phyloP scores from a whole-genome alignment of 768 basidiomycete species.

The Tricholoma furcatifolium region DNA sequence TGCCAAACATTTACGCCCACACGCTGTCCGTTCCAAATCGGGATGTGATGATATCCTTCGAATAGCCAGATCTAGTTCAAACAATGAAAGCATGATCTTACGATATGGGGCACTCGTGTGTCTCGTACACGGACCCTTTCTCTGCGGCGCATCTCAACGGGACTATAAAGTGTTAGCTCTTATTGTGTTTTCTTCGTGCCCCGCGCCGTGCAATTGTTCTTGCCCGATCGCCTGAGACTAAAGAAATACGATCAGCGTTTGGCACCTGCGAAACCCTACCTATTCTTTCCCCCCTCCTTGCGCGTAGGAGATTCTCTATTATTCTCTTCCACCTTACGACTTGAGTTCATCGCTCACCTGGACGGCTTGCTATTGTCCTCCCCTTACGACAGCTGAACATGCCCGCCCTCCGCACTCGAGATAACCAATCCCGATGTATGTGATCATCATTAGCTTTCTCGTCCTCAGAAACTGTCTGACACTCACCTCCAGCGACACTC shows the following conservation, averaged over 20 bases:
- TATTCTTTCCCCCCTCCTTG: slow-evolving; percentile 37
- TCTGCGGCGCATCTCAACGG: slow-evolving; percentile 23
- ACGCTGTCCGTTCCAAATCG: slow-evolving; percentile 32
- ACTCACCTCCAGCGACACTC: slow-evolving; percentile 49
- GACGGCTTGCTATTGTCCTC: slow-evolving; percentile 24
- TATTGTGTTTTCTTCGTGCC: slow-evolving; percentile 60
- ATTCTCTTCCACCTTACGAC: slow-evolving; percentile 29
- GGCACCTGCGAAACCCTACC: slow-evolving; percentile 48
- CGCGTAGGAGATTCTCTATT: slow-evolving; percentile 33
- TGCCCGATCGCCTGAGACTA: slow-evolving; percentile 43
- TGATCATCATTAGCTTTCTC: slow-evolving; percentile 12
- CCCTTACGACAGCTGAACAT: slow-evolving; percentile 35
- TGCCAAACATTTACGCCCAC: slow-evolving; percentile 34
- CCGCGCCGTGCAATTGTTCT: slow-evolving; percentile 69
- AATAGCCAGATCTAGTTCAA: slow-evolving; percentile 26
- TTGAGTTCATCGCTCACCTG: slow-evolving; percentile 18
- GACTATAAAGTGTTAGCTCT: slow-evolving; percentile 53
- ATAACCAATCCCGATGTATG: slow-evolving; percentile 57
- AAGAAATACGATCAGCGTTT: slow-evolving; percentile 43
- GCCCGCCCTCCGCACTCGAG: slow-evolving; percentile 80
- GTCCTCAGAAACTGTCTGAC: slow-evolving; percentile 2
- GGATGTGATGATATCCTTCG: slow-evolving; percentile 32
- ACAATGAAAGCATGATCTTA: slow-evolving; percentile 35
- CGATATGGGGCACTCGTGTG: slow-evolving; percentile 38
- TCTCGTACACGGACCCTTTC: slow-evolving; percentile 39